Base-by-base conservation (phyloP, 2,329 filamentous ascomycete species). In the Colletotrichum musae region DNA sequence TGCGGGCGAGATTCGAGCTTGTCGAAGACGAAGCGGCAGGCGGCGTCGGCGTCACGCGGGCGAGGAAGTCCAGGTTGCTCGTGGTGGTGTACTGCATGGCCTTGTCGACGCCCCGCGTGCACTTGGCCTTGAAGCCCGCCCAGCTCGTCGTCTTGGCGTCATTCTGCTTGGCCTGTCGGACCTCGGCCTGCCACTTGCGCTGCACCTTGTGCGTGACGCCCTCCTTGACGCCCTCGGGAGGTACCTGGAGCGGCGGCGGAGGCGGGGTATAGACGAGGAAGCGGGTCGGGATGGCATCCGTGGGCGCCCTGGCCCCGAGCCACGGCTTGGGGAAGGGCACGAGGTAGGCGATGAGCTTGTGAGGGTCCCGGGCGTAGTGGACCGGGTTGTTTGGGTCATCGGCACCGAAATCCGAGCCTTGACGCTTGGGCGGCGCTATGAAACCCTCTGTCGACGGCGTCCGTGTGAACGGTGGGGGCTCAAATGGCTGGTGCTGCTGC, bases 1-100 rank as follows among this genome's bases (percentile, higher is more conserved):
- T 69, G 32, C 62, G 61, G 1, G 62, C 51, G 2, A 69, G 26
- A 24, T 28, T 54, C 15, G 21, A 24, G 21, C 21, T 24, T 24
- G 21, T 24, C 21, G 59, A 54, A 5, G 66, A 18, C 6, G 66
- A 57, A 2, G 66, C 58, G 3, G 62, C 28, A 6, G 47, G 59
- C 5, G 56, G 41, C 24, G 66, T 56, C 4, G 66, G 66, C 15
- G 61, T 66, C 13, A 69, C 66, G 12, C 66, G 56, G 4, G 66
- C 61, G 9, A 69, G 62, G 16, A 66, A 69, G 18, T 69, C 66
- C 7, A 69, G 36, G 9, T 69, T 69, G 26, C 66, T 69, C 5
- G 66, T 69, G 12, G 66, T 69, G 4, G 66, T 69, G 26, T 69
- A 69, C 26, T 69, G 66, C 66, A 69, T 69, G 12, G 66, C 66